A percentile compares a stretch with the other conserved stretches of the same genome.
Evolutionary conservation across 1,284 basidiomycete species (phyloP).

Genomic region (Phlebopus sp.): DNA sequence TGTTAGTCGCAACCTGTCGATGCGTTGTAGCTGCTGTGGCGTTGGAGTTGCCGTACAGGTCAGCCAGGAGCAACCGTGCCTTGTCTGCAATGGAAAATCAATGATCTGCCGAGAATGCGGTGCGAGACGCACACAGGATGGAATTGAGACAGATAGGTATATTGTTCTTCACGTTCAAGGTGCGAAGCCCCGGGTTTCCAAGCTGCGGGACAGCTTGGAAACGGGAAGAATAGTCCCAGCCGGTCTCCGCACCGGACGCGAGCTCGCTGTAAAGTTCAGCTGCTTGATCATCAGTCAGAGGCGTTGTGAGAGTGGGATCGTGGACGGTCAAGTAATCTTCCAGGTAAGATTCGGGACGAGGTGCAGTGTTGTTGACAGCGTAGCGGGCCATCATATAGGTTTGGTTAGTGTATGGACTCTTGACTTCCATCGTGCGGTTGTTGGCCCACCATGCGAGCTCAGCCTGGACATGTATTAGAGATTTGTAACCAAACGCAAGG

Average conservation of each 20-base stretch:
- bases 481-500: constrained; percentile 30
- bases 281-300: constrained; percentile 59
- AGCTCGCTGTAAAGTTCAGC: constrained; percentile 84
- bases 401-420: constrained; percentile 68
- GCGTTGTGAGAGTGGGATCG: constrained; percentile 50
- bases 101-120: not conserved
- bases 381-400: constrained; percentile 72
- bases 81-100: constrained; percentile 46
- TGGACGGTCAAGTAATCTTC: constrained; percentile 78
- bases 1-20: constrained; percentile 50
- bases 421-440: constrained; percentile 74
- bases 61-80: constrained; percentile 59
- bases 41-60: constrained; percentile 57
- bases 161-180: constrained; percentile 68
- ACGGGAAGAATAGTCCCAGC: constrained; percentile 54
- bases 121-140: constrained; percentile 65
- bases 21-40: constrained; percentile 50
- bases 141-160: constrained; percentile 83
- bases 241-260: constrained; percentile 84
- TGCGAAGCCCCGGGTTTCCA: constrained; percentile 57
- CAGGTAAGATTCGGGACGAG: constrained; percentile 83
- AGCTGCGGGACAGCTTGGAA: constrained; percentile 44
- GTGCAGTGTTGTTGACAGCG: constrained; percentile 78
- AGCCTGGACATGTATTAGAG: constrained; percentile 37
- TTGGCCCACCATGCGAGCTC: constrained; percentile 83